Evolutionary conservation across 2,329 filamentous ascomycete genomes (phyloP), one percentile per base, ranked within the genome.

Genomic region (Lachnellula suecica): DNA sequence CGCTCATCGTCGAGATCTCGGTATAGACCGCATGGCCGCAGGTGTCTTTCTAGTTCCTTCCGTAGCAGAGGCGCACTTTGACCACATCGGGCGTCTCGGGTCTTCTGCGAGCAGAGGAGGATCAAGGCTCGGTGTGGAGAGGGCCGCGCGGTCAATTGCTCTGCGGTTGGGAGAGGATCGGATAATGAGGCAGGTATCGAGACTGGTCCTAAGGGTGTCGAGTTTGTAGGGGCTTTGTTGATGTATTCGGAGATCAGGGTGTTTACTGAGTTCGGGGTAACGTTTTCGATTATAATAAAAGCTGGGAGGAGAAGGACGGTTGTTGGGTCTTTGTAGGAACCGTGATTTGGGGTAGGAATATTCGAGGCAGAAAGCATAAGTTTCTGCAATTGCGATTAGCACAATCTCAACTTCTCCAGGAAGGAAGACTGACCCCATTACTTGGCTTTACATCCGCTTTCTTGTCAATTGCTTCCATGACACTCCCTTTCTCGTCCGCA

Each of bases 321-420:
- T 3, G 92, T 96, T 4, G 89, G 88, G 51, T 83, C 74, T 5
- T 75, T 79, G 73, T 88, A 85, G 65, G 79, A 80, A 65, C 73
- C 78, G 69, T 86, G 79, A 64, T 81, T 79, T 23, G 91, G 91
- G 1, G 90, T 85, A 13, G 89, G 89, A 57, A 97, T 95, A 72
- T 97, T 92, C 59, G 88, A 94, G 43, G 93, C 93, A 6, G 91
- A 96, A 43, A 97, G 81, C 84, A 95, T 96, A 60, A 97, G 78
- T 70, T 81, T 86, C 88, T 93, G 63, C n/a, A 51, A 43, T 11
- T 35, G 9, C 6, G 10, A 19, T 56, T 44, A 49, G 51, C 44
- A 50, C 23, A 15, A 38, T 19, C 42, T 40, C 52, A 22, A 38
- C 13, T 48, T 27, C 17, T n/a, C 31, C 15, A 15, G 19, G 4